Evolutionary conservation across 306 rosid genomes (phyloP), one percentile per base, ranked within the genome.

Genomic region (Sicyos edulis): DNA sequence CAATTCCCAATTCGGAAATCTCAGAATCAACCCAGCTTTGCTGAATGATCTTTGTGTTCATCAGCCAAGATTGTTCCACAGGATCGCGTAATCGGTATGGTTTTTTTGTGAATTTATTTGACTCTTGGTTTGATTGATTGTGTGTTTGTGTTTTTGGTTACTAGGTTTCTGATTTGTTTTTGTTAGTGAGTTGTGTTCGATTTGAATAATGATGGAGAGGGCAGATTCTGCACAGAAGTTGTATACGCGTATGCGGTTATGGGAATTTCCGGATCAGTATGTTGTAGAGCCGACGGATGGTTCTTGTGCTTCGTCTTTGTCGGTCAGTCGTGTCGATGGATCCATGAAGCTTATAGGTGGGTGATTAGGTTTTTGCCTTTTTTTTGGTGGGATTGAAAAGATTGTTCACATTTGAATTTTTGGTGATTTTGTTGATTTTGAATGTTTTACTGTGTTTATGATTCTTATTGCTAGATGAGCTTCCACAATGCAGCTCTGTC

Each of bases 271-370:
- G n/a, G 91, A 88, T 81, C 95, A 86, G 85, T 88, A 80, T 76
- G 92, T 91, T 64, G 72, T 91, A 55, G 96, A 93, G 82, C 97
- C 99, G 17, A 91, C 96, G 14, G 99, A 93, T 83, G 99, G 96
- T 44, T 87, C 96, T 79, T 84, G 82, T 72, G 91, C 89, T 78
- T 85, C 95, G 54, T 87, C 88, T 66, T 79, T 88, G 91, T 78
- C 92, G 1, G 86, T 92, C 34, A 84, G 85, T 66, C 86, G 96
- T 22, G 79, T 75, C 13, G 97, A 93, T 68, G 97, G 95, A 40
- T 90, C 97, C 22, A 82, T 91, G 91, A 87, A 80, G 68, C 91
- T 93, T 67, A 85, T 93, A 62, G 97, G 96, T 91, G 55, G 13
- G 90, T 69, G 59, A 51, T 24, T 34, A 55, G 42, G 8, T 15